phyloP scores from a whole-genome alignment of 805 yeast species.

The Saturnispora sekii region DNA sequence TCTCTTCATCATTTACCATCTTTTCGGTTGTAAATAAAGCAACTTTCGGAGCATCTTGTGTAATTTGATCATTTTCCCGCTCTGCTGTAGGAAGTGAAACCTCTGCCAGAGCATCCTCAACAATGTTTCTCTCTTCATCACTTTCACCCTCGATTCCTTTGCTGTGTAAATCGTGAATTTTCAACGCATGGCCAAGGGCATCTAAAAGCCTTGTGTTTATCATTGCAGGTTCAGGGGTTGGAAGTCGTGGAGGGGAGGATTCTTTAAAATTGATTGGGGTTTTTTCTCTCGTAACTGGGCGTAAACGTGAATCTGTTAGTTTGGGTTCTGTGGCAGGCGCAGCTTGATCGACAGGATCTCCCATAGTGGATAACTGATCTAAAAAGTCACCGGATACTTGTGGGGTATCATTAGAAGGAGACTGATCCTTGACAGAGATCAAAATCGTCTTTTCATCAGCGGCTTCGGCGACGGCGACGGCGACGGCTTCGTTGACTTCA shows the following conservation, averaged over 20 bases:
- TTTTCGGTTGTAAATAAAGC: too few species aligned
- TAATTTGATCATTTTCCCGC: too few species aligned
- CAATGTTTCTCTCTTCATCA: conserved; percentile 5
- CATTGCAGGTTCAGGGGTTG: conserved; percentile 23
- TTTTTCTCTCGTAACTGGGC: background rate
- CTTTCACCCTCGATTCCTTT: conserved; percentile 9
- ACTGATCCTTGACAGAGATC: background rate
- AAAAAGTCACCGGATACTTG: too few species aligned
- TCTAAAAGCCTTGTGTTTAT: conserved; percentile 12
- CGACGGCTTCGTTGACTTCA: background rate
- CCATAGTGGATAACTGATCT: background rate
- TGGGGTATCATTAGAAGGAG: background rate
- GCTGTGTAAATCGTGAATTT: conserved; percentile 9
- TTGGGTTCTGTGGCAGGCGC: background rate
- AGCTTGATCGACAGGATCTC: background rate
- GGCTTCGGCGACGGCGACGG: too few species aligned
- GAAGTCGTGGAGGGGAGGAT: conserved; percentile 14
- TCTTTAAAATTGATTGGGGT: conserved; percentile 7
- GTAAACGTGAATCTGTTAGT: background rate
- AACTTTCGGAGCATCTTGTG: too few species aligned
- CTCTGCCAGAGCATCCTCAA: conserved; percentile 4
- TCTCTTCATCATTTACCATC: background rate
- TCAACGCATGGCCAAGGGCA: conserved; percentile 5
- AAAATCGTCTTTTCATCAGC: background rate
- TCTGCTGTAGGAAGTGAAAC: background rate